Conservation (phyloP, 2,329 filamentous ascomycete species). For the Coccinonectria pachysandricola region DNA sequence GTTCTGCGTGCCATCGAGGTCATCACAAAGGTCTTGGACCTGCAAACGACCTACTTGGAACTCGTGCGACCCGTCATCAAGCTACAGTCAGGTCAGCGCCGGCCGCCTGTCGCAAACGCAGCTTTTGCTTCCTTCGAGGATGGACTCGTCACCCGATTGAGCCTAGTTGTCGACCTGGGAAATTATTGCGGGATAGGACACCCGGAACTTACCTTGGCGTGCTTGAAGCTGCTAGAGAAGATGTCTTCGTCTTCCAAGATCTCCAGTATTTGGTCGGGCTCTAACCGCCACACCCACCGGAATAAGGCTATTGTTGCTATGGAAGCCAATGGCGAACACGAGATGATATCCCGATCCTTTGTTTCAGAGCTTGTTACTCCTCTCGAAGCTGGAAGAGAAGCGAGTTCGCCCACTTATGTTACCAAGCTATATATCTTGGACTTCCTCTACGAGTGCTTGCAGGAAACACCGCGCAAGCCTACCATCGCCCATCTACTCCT, state of each 20-base stretch:
- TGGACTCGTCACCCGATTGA: conserved; percentile 70
- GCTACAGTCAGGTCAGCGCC: conserved; percentile 48
- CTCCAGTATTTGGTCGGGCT: conserved; percentile 55
- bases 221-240: conserved; percentile 73
- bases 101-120: conserved; percentile 51
- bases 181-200: conserved; percentile 81
- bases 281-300: conserved; percentile 52
- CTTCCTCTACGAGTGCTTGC: conserved; percentile 73
- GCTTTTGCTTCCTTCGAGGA: conserved; percentile 88
- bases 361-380: conserved; percentile 55
- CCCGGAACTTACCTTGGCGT: conserved; percentile 67
- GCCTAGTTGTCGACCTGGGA: conserved; percentile 71
- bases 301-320: conserved; percentile 85
- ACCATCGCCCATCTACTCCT: conserved; percentile 85
- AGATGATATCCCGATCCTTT: conserved; percentile 67
- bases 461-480: conserved; percentile 63
- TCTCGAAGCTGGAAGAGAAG: conserved; percentile 64
- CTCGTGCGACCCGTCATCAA: conserved; percentile 74
- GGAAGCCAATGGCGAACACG: conserved; percentile 68
- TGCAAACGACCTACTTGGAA: conserved; percentile 86
- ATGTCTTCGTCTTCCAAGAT: conserved; percentile 77
- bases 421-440: conserved; percentile 79
- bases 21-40: conserved; percentile 69
- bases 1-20: conserved; percentile 75
- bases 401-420: conserved; percentile 61